These are phyloP conservation scores for Ganoderma resinaceum DNA, from an alignment of 1,284 basidiomycete genomes.

Conservation along the genomic window DNA sequence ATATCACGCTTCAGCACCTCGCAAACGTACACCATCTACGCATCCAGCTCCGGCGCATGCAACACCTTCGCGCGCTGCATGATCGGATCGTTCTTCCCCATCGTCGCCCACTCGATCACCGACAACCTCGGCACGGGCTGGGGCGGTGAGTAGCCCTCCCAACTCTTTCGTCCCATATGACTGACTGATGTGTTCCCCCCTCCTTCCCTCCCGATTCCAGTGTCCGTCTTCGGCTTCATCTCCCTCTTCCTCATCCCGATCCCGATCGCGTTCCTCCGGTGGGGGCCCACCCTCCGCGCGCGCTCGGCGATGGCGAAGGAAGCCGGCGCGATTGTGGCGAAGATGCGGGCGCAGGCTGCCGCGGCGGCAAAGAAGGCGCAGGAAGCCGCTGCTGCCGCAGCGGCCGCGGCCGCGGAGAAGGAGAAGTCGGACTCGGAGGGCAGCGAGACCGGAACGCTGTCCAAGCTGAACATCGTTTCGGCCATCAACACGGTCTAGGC, in stretches of 20 bases:
- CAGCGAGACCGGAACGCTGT: background rate
- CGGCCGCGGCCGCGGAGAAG: background rate
- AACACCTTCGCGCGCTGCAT: conserved; percentile 37
- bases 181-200: too few species aligned
- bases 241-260: conserved; percentile 37
- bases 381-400: conserved; percentile 36
- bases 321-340: conserved; percentile 26
- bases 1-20: conserved; percentile 26
- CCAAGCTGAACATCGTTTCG: background rate
- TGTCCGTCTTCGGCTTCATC: conserved; percentile 39
- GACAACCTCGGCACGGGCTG: conserved; percentile 38
- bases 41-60: conserved; percentile 36
- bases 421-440: background rate
- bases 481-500: background rate
- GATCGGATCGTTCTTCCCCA: conserved; percentile 35
- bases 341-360: conserved; percentile 25
- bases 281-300: conserved; percentile 34
- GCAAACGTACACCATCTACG: conserved; percentile 35
- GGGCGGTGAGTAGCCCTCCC: conserved; percentile 31
- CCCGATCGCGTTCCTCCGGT: conserved; percentile 39
- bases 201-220: too few species aligned
- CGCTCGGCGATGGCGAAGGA: conserved; percentile 35
- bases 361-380: conserved; percentile 29
- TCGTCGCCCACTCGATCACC: conserved; percentile 35
- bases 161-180: too few species aligned